Evolutionary conservation across 805 yeast species (phyloP).

Genomic region (Saccharomycopsis microspora): DNA sequence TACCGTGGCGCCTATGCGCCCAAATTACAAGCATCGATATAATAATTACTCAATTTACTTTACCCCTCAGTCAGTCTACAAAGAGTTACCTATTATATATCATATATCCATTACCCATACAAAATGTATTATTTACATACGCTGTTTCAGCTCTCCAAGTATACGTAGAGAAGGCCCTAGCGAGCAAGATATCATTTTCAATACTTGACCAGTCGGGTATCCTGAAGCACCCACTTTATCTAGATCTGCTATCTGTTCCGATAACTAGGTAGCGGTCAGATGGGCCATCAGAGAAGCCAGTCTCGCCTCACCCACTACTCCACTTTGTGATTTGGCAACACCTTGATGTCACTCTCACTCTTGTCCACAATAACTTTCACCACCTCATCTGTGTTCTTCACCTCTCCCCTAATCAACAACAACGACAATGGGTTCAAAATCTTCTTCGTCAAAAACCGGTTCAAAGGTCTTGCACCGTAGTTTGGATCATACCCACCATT

Average conservation of each 20-base stretch:
- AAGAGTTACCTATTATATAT: too few species aligned
- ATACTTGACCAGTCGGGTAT: too few species aligned
- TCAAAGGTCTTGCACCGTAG: slow-evolving; percentile 95
- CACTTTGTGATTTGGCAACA: slow-evolving; percentile 13
- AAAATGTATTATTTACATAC: too few species aligned
- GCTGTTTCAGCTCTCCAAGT: too few species aligned
- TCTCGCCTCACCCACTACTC: not conserved
- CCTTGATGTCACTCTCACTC: slow-evolving; percentile 4
- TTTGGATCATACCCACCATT: slow-evolving; percentile 76
- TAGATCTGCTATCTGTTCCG: not conserved
- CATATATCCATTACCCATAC: too few species aligned
- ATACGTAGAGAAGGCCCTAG: too few species aligned
- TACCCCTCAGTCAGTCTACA: too few species aligned
- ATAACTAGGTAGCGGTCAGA: not conserved
- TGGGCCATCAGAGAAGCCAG: not conserved
- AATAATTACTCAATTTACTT: too few species aligned
- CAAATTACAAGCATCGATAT: too few species aligned
- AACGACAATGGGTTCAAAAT: slow-evolving; percentile 85
- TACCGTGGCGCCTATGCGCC: too few species aligned
- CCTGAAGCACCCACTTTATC: too few species aligned
- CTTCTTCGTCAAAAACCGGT: slow-evolving; percentile 74
- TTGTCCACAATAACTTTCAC: slow-evolving; percentile 31
- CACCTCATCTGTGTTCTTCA: slow-evolving; percentile 47
- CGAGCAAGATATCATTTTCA: too few species aligned
- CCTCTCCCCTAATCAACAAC: slow-evolving; percentile 67